phyloP scores from a whole-genome alignment of 306 rosid species.

The Argentina anserina region DNA sequence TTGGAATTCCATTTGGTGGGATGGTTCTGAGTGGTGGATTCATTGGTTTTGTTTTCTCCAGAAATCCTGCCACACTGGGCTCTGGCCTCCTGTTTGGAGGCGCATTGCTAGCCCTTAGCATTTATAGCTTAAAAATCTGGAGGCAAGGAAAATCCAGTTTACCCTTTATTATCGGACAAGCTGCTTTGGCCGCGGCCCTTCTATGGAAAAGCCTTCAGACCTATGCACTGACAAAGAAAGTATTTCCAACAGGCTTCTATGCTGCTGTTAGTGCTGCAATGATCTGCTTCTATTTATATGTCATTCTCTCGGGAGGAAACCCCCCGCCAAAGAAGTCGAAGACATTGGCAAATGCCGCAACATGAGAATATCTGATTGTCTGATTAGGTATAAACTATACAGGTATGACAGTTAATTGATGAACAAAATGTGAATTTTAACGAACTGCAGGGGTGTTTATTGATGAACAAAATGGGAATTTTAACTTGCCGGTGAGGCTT shows the following conservation, averaged over 20 bases:
- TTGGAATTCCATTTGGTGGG: constrained; percentile 96
- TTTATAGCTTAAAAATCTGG: constrained; percentile 88
- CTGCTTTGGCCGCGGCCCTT: constrained; percentile 62
- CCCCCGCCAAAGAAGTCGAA: constrained; percentile 92
- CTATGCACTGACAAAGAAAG: constrained; percentile 68
- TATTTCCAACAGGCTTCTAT: constrained; percentile 64
- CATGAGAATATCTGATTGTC: constrained; percentile 30
- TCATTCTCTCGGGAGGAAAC: constrained; percentile 73
- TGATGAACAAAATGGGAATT: neutral
- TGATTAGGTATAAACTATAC: constrained; percentile 12
- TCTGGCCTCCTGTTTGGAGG: constrained; percentile 72
- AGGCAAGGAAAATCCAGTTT: constrained; percentile 85
- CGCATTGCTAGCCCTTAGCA: constrained; percentile 81
- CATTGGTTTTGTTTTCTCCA: constrained; percentile 57
- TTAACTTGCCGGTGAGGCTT: neutral
- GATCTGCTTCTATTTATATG: constrained; percentile 83
- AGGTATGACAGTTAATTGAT: neutral
- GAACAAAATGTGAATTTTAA: constrained; percentile 22
- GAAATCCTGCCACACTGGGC: constrained; percentile 61
- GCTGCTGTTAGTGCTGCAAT: constrained; percentile 77
- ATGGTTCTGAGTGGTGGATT: constrained; percentile 74
- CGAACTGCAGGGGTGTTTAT: neutral
- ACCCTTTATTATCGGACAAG: constrained; percentile 86
- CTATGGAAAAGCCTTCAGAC: constrained; percentile 74
- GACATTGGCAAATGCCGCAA: constrained; percentile 48